Evolutionary conservation across 495 filamentous ascomycete genomes (phyloP), one percentile per base, ranked within the genome.

Genomic region (Penicillium ochrochloron): DNA sequence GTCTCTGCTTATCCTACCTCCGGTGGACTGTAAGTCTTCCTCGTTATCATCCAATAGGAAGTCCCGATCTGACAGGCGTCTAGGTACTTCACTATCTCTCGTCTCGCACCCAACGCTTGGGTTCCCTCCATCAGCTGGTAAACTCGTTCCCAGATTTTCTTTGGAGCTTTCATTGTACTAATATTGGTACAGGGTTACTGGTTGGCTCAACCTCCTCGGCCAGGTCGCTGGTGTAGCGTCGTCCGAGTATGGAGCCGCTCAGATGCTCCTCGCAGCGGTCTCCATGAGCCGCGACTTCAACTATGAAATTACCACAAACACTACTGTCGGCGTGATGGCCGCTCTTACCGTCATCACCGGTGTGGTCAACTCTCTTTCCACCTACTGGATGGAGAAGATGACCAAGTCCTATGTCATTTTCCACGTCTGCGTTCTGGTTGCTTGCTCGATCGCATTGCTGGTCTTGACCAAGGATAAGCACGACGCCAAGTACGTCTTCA

Each of bases 131-230:
- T 80, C 34, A 74, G 75, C 44, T 80, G 78, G 77, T 70, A 60
- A 60, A 52, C 51, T 25, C n/a, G 10, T n/a, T 17, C n/a, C 14
- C 11, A 34, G 4, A 19, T 14, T 5, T 44, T 7, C 5, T 31
- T 5, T 31, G 10, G 10, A 19, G 33, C 5, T 14, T 52, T 23
- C 17, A 14, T 25, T 12, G 14, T n/a, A 31, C 23, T 52, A 31
- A 57, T 41, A 1, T 34, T 5, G 14, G 17, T 35, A 14, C 37
- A 70, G 67, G 70, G 12, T 77, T n/a, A 72, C 80, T 46, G 89
- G 89, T 0, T 91, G 88, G 85, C 80, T 90, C 70, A 90, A 89
- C 64, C 80, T 91, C 2, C 78, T 89, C 5, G 88, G 89, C 42
- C 87, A 89, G 64, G 77, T 90, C 46, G 83, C 84, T 10, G 89